Evolutionary conservation across 192 early-diverging fungal species (phyloP).

Genomic region (Coemansia sp.): DNA sequence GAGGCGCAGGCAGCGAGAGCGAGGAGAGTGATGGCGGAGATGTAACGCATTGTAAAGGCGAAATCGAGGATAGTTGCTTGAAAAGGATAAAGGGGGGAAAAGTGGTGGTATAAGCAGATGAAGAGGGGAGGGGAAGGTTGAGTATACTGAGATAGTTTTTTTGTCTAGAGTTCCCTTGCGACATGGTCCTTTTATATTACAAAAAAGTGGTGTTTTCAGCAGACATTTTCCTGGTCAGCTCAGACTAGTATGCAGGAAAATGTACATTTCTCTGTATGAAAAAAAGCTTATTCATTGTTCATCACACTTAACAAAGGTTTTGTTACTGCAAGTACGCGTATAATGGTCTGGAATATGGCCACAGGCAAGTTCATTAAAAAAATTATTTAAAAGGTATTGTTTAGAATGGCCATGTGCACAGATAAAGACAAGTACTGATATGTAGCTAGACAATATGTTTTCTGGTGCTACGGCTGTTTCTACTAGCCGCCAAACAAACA

Average conservation of each 20-base stretch:
- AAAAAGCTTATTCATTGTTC: not conserved
- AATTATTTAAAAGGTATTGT: not conserved
- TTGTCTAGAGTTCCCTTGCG: not conserved
- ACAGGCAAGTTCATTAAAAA: not conserved
- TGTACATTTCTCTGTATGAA: not conserved
- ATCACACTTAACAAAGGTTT: not conserved
- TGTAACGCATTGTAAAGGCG: slow-evolving; percentile 42
- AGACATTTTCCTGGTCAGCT: not conserved
- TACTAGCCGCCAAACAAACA: not conserved
- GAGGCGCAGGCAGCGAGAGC: slow-evolving; percentile 34
- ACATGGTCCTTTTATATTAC: not conserved
- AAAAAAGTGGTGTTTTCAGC: not conserved
- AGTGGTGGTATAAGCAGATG: not conserved
- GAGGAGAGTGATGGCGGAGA: slow-evolving; percentile 28
- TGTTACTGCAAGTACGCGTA: slow-evolving; percentile 1
- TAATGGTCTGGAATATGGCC: slow-evolving; percentile 4
- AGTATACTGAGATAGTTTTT: not conserved
- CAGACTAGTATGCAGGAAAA: not conserved
- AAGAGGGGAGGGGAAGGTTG: not conserved
- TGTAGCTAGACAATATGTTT: not conserved
- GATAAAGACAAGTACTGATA: not conserved
- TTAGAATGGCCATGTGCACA: not conserved
- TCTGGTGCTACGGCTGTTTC: not conserved
- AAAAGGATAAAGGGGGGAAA: not conserved
- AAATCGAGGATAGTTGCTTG: not conserved